phyloP scores from a whole-genome alignment of 371 early-diverging fungal genomes.

The Lichtheimia hyalospora region DNA sequence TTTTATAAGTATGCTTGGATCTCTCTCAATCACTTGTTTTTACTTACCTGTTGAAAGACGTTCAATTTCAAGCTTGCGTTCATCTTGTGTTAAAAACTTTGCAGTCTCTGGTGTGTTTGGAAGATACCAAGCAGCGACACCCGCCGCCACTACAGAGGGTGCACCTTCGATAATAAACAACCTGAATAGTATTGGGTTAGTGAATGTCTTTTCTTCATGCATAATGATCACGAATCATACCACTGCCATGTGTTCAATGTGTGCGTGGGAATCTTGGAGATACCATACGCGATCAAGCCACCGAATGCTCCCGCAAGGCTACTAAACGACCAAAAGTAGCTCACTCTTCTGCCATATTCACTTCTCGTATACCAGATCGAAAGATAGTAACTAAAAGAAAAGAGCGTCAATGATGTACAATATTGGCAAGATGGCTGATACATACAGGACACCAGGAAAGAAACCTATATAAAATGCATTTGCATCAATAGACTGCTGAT shows the following conservation, averaged over 20 bases:
- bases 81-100: slow-evolving; percentile 52
- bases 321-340: slow-evolving; percentile 45
- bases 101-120: slow-evolving; percentile 62
- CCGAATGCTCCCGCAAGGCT: slow-evolving; percentile 45
- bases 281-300: slow-evolving; percentile 39
- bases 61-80: slow-evolving; percentile 42
- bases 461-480: slow-evolving; percentile 9
- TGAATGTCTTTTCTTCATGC: neutral
- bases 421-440: slow-evolving; percentile 26
- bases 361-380: slow-evolving; percentile 44
- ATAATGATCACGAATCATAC: slow-evolving; percentile 16
- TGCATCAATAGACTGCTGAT: neutral
- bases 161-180: slow-evolving; percentile 57
- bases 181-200: slow-evolving; percentile 20
- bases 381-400: slow-evolving; percentile 22
- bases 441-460: slow-evolving; percentile 31
- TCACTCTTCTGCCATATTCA: slow-evolving; percentile 40
- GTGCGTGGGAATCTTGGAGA: slow-evolving; percentile 28
- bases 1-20: neutral
- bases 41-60: slow-evolving; percentile 41
- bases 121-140: slow-evolving; percentile 41
- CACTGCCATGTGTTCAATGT: slow-evolving; percentile 40
- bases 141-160: slow-evolving; percentile 40
- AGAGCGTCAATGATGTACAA: neutral
- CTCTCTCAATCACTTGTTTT: neutral